phyloP scores from a whole-genome alignment of 192 early-diverging fungal genomes.

The Oehlia diaphana region DNA sequence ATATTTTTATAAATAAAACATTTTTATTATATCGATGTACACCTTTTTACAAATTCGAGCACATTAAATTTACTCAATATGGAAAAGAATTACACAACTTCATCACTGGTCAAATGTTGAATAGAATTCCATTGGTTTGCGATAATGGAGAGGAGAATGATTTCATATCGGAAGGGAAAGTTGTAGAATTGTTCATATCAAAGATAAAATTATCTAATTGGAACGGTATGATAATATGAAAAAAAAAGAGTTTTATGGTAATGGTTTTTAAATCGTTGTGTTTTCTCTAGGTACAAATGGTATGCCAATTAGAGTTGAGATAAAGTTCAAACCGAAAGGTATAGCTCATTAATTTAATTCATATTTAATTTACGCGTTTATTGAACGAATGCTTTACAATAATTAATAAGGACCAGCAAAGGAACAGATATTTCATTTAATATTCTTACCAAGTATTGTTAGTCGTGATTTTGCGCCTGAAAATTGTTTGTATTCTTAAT shows the following conservation, averaged over 20 bases:
- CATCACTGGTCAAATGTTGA: not conserved
- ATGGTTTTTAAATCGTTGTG: not conserved
- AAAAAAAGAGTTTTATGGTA: not conserved
- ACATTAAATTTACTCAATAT: not conserved
- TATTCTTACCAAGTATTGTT: slow-evolving; percentile 1
- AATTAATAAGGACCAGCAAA: not conserved
- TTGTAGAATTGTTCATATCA: not conserved
- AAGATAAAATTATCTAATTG: slow-evolving; percentile 2
- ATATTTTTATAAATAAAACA: slow-evolving; percentile 1
- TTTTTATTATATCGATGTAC: slow-evolving; percentile 19
- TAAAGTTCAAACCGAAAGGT: slow-evolving; percentile 5
- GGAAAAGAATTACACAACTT: slow-evolving; percentile 11
- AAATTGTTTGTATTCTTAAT: not conserved
- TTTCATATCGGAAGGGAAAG: not conserved
- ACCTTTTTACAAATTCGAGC: slow-evolving; percentile 12
- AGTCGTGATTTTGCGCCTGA: not conserved
- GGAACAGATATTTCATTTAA: slow-evolving; percentile 5
- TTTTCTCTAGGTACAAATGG: not conserved
- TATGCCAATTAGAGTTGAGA: not conserved
- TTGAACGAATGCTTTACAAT: not conserved
- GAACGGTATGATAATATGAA: not conserved
- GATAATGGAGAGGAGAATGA: not conserved
- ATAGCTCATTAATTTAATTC: not conserved
- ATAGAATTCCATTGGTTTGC: not conserved
- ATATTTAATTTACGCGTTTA: not conserved